Percentiles rank a stretch among this genome's conserved stretches.
Conservation (phyloP, 805 yeast genomes). For the Hanseniaspora valbyensis region DNA sequence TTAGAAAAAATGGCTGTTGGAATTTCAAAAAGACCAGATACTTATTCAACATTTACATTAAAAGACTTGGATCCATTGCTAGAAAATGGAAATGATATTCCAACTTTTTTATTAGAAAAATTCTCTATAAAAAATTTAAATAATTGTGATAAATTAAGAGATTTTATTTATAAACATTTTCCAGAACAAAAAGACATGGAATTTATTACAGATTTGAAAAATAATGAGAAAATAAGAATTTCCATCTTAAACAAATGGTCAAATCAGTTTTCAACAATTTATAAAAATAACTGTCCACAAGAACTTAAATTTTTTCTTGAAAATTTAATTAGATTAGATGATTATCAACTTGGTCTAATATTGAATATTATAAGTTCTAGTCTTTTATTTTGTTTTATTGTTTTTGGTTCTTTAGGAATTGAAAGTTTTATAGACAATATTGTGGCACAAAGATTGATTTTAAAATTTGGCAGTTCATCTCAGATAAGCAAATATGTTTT, state of each 20-base stretch:
- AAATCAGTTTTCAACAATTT: not conserved
- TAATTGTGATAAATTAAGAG: not conserved
- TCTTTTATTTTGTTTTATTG: not conserved
- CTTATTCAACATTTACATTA: not conserved
- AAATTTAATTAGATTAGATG: not conserved
- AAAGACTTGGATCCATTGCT: constrained; percentile 5
- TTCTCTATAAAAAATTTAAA: not conserved
- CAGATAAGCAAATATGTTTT: constrained; percentile 30
- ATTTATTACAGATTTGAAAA: not conserved
- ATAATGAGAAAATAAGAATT: not conserved
- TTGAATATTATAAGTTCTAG: not conserved
- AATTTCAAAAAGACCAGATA: not conserved
- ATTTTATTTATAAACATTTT: not conserved
- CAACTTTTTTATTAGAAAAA: constrained; percentile 6
- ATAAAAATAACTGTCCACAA: not conserved
- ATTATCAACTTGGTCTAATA: constrained; percentile 1
- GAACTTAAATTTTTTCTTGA: not conserved
- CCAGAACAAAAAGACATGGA: not conserved
- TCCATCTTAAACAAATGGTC: not conserved
- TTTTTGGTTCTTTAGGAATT: not conserved
- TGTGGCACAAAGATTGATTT: constrained; percentile 28
- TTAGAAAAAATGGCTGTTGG: constrained; percentile 6
- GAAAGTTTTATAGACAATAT: constrained; percentile 10
- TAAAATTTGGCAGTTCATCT: constrained; percentile 33
- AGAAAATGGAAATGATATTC: constrained; percentile 7